Evolutionary conservation across 495 filamentous ascomycete genomes (phyloP).

Genomic region (Aspergillus bridgeri): DNA sequence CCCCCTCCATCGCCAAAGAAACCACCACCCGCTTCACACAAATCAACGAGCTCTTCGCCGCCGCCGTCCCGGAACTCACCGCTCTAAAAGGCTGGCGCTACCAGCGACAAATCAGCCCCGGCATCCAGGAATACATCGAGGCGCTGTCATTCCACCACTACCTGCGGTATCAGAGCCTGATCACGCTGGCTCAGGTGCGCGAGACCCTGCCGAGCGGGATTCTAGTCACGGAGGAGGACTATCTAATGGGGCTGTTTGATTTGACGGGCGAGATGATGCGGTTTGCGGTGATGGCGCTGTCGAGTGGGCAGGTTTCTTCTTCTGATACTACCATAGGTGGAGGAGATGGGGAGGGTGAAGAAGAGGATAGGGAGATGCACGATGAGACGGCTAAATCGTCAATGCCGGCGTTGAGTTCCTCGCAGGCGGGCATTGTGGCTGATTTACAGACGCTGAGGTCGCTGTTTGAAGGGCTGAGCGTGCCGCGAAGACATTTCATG

Average conservation of each 20-base stretch:
- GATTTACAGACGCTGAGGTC: conserved; percentile 74
- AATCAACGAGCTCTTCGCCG: conserved; percentile 63
- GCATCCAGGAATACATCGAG: conserved; percentile 91
- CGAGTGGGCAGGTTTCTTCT: conserved; percentile 21
- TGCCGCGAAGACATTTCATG: conserved; percentile 42
- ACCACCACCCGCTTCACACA: conserved; percentile 58
- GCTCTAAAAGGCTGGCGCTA: conserved; percentile 82
- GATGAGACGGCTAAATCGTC: conserved; percentile 10
- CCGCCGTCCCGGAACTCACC: conserved; percentile 68
- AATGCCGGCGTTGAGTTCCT: conserved; percentile 10
- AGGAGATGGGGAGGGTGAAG: not conserved
- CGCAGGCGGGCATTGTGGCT: conserved; percentile 53
- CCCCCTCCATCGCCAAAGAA: conserved; percentile 60
- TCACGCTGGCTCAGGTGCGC: conserved; percentile 58
- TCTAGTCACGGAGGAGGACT: conserved; percentile 74
- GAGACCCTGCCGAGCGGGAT: conserved; percentile 51
- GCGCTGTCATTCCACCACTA: conserved; percentile 85
- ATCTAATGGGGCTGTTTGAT: conserved; percentile 88
- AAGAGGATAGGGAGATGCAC: conserved; percentile 11
- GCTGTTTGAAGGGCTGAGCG: conserved; percentile 66
- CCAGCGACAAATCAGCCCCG: conserved; percentile 65
- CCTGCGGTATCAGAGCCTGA: conserved; percentile 68
- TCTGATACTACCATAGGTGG: conserved; percentile 12
- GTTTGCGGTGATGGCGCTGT: conserved; percentile 73
- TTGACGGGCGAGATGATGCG: conserved; percentile 93